Evolutionary conservation across 2,329 filamentous ascomycete species (phyloP).

Genomic region (Rhinocladiella similis): DNA sequence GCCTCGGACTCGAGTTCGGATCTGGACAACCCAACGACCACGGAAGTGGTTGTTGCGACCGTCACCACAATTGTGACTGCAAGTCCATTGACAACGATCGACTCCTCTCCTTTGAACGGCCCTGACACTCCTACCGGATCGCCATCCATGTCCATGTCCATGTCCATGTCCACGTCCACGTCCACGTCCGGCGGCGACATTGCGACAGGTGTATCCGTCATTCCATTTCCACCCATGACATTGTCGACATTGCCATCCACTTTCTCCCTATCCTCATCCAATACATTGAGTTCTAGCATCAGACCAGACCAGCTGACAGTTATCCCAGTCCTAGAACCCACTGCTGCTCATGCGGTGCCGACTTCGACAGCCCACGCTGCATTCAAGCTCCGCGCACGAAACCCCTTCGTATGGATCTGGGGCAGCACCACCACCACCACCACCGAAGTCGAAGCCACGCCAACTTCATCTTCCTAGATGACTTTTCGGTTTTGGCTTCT

Average conservation of each 20-base stretch:
- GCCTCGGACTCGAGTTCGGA: no score
- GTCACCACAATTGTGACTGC: background rate
- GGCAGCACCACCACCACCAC: background rate
- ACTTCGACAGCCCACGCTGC: conserved; percentile 8
- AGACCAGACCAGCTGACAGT: background rate
- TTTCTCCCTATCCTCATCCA: background rate
- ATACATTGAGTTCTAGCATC: background rate
- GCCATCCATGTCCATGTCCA: background rate
- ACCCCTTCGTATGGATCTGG: conserved; percentile 16
- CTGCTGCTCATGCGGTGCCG: background rate
- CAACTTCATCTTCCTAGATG: background rate
- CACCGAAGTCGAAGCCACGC: background rate
- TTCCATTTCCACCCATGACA: background rate
- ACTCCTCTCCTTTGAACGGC: background rate
- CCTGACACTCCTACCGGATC: background rate
- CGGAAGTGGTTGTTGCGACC: background rate
- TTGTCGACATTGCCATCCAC: background rate
- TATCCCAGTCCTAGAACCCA: background rate
- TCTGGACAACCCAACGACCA: background rate
- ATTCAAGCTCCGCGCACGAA: conserved; percentile 15
- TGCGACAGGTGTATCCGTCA: background rate
- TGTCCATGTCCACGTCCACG: background rate
- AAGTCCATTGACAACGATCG: background rate
- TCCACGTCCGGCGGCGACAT: background rate
- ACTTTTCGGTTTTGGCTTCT: no score